Base-by-base conservation (phyloP, 768 basidiomycete genomes). In the Rhodocollybia butyracea region DNA sequence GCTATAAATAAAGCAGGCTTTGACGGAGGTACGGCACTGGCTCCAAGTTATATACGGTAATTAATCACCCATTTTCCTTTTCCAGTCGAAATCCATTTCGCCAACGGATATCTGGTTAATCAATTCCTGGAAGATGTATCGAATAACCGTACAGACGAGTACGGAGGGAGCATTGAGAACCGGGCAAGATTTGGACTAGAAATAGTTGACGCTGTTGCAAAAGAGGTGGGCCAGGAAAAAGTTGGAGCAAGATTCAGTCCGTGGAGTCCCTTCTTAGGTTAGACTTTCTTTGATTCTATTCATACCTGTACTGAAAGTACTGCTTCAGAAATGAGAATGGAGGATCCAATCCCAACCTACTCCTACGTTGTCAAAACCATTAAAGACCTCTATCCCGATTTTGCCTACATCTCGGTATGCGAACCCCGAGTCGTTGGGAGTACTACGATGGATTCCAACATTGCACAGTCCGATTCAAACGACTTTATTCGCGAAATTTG, bases 111-210 rank as follows among this genome's bases (percentile, higher is more conserved):
- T 58, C 56, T 78, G 22, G 12, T 77, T 5, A 76, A 83, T 55
- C 78, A 82, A 60, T 82, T 82, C 64, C 53, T 78, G 17, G 73
- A 80, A 51, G 64, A 59, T 40, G 62, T 65, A 19, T 64, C 70
- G 0, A 84, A 84, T 64, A 68, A 70, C 39, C 70, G 83, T 27
- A 78, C 67, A n/a, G 82, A 84, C 63, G 69, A 73, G 48, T 86
- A 81, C 60, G 85, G 84, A 2, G 85, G 85, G 3, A 68, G 68
- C 27, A 61, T 81, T 29, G 73, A 78, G 61, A 82, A 82, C 60
- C 70, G 84, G 12, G 63, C 67, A n/a, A 72, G 80, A 3, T 76
- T 86, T 63, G 56, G 70, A 2, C 67, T 80, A 7, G 76, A 82
- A 61, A 72, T 80, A 54, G 63, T 79, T 34, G 60, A 76, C 6